Conservation (phyloP, 2,329 filamentous ascomycete genomes). For the Ophiocordyceps sinensis region DNA sequence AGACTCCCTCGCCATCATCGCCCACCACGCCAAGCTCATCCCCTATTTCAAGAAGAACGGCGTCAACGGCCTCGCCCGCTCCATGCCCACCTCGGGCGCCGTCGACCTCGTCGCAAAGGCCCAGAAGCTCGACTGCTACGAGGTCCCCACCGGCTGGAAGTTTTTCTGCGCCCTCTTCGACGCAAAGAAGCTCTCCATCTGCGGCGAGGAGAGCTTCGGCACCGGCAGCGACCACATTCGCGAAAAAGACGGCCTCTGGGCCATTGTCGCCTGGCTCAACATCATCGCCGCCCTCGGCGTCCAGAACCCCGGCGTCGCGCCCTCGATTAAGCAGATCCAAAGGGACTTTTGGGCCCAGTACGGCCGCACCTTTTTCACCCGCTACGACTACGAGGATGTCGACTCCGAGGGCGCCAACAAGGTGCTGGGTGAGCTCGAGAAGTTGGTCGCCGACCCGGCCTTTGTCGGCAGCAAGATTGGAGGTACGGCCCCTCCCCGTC, state of each 20-base stretch:
- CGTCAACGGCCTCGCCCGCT: conserved; percentile 86
- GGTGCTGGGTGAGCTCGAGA: conserved; percentile 67
- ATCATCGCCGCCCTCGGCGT: conserved; percentile 91
- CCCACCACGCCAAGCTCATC: conserved; percentile 89
- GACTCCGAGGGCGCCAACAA: conserved; percentile 84
- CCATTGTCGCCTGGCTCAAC: conserved; percentile 94
- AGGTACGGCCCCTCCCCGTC: conserved; percentile 27
- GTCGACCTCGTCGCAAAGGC: conserved; percentile 94
- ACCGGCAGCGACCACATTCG: conserved; percentile 98
- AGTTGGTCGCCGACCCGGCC: conserved; percentile 55
- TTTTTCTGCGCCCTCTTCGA: conserved; percentile 97
- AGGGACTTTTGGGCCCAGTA: conserved; percentile 94
- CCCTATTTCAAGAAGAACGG: conserved; percentile 98
- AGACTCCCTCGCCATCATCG: conserved; percentile 95
- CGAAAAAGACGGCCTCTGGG: conserved; percentile 98
- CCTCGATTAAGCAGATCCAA: conserved; percentile 92
- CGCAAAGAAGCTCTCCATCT: conserved; percentile 91
- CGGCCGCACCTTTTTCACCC: conserved; percentile 96
- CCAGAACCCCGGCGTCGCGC: conserved; percentile 62
- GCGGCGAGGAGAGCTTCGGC: conserved; percentile 95
- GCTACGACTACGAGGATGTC: conserved; percentile 95
- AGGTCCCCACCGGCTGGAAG: conserved; percentile 98
- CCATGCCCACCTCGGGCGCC: conserved; percentile 93
- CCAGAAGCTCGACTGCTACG: conserved; percentile 81
- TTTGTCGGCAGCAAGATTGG: conserved; percentile 75